phyloP scores from a whole-genome alignment of 768 basidiomycete genomes.

The Tephrocybe sp. region DNA sequence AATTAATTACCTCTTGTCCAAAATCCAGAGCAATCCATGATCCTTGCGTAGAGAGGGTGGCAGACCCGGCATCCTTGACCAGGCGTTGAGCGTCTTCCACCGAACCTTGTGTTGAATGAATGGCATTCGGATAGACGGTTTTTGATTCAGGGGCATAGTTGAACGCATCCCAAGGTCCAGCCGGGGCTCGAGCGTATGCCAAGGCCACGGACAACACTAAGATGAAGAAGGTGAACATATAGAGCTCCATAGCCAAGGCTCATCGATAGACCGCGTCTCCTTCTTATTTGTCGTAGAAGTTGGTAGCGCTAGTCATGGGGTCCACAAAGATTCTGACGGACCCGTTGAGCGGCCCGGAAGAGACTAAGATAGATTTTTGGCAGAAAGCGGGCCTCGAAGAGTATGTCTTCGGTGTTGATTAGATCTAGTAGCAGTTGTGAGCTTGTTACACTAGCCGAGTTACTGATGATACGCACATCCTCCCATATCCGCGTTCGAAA shows the following conservation, averaged over 20 bases:
- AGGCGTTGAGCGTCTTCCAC: slow-evolving; percentile 33
- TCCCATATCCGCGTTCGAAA: too few species aligned
- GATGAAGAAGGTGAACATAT: neutral
- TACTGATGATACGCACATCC: too few species aligned
- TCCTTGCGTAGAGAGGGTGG: slow-evolving; percentile 38
- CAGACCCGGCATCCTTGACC: slow-evolving; percentile 31
- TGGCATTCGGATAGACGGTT: slow-evolving; percentile 42
- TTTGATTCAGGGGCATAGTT: slow-evolving; percentile 49
- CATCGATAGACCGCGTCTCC: neutral
- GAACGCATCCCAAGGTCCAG: slow-evolving; percentile 53
- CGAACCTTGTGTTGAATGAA: slow-evolving; percentile 36
- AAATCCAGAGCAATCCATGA: slow-evolving; percentile 57
- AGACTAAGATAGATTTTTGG: neutral
- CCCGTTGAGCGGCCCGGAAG: neutral
- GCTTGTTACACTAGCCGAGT: too few species aligned
- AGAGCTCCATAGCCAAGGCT: neutral
- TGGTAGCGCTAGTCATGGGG: neutral
- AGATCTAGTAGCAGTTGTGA: too few species aligned
- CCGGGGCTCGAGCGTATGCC: slow-evolving; percentile 32
- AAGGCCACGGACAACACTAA: neutral
- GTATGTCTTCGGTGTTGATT: too few species aligned
- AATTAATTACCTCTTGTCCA: slow-evolving; percentile 43
- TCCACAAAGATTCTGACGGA: neutral
- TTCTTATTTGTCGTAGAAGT: neutral
- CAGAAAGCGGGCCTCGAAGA: too few species aligned